A percentile compares a stretch with the other conserved stretches of the same genome.
Conservation (phyloP, 257 asterid genomes). For the Solanum chiquidenum region DNA sequence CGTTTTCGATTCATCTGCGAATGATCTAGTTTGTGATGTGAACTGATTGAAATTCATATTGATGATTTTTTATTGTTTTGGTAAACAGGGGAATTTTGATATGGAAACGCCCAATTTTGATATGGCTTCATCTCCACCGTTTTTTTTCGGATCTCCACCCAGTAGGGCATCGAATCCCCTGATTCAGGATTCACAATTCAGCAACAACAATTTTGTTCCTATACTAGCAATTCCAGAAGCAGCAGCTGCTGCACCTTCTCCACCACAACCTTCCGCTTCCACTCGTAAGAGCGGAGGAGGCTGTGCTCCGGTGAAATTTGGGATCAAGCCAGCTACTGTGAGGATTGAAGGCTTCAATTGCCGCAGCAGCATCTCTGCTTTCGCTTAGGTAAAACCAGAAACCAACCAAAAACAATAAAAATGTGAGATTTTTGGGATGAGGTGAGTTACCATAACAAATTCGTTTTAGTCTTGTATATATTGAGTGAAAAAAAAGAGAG, state of each 20-base stretch:
- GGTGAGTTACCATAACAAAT: neutral
- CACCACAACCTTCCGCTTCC: conserved; percentile 14
- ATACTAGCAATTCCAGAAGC: neutral
- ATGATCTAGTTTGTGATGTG: neutral
- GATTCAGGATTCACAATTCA: conserved; percentile 47
- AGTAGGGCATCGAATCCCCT: conserved; percentile 49
- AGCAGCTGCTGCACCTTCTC: conserved; percentile 3
- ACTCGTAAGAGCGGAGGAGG: conserved; percentile 29
- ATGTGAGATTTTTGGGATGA: conserved; percentile 11
- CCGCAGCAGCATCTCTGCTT: conserved; percentile 40
- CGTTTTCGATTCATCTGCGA: neutral
- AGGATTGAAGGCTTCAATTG: conserved; percentile 67
- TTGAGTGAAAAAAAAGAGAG: conserved; percentile 2
- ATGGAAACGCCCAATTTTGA: conserved; percentile 21
- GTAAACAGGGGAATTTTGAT: conserved; percentile 14
- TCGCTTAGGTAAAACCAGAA: conserved; percentile 21
- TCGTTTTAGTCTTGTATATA: conserved; percentile 19
- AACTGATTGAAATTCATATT: neutral
- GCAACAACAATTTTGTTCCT: conserved; percentile 20
- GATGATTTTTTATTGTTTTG: neutral
- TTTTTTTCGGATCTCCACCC: conserved; percentile 48
- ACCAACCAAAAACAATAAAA: neutral
- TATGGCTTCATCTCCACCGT: conserved; percentile 49
- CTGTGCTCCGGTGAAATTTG: conserved; percentile 30
- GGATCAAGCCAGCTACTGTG: conserved; percentile 37